Percentiles rank a stretch among this genome's conserved stretches.
These are phyloP conservation scores for Suaeda aralocaspica DNA, from an alignment of 148 eudicot genomes.

Conservation along the genomic window DNA sequence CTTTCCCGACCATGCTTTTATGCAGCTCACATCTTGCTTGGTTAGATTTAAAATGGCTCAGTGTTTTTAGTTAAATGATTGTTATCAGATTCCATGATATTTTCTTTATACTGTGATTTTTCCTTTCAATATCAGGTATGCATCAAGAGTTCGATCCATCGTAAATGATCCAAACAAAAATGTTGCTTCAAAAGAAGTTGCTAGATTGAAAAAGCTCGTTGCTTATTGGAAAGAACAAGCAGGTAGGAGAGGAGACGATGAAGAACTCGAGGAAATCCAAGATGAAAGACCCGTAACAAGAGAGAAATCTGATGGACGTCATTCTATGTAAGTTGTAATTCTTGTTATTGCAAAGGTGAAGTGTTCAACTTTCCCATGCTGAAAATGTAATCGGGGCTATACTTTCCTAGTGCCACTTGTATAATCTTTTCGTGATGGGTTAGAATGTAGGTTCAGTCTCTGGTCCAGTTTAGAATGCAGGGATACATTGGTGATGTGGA, in stretches of 20 bases:
- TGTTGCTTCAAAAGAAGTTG: conserved; percentile 89
- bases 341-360: background rate
- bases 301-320: conserved; percentile 63
- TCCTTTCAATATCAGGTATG: conserved; percentile 58
- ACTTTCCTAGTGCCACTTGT: conserved; percentile 1
- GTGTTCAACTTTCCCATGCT: background rate
- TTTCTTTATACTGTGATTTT: too few species aligned
- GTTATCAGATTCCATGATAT: too few species aligned
- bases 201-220: conserved; percentile 76
- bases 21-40: too few species aligned
- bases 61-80: too few species aligned
- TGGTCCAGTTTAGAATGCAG: background rate
- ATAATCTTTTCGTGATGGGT: background rate
- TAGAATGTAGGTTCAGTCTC: background rate
- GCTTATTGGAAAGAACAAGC: conserved; percentile 95
- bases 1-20: too few species aligned
- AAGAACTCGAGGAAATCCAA: conserved; percentile 90
- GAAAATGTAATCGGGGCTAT: background rate
- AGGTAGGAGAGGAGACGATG: conserved; percentile 84
- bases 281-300: conserved; percentile 56
- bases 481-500: conserved; percentile 16
- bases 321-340: conserved; percentile 46
- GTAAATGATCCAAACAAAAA: conserved; percentile 92
- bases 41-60: too few species aligned
- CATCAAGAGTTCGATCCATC: conserved; percentile 93